Evolutionary conservation across 2,329 filamentous ascomycete genomes (phyloP), one percentile per base, ranked within the genome.

Genomic region (Neonectria neomacrospora): DNA sequence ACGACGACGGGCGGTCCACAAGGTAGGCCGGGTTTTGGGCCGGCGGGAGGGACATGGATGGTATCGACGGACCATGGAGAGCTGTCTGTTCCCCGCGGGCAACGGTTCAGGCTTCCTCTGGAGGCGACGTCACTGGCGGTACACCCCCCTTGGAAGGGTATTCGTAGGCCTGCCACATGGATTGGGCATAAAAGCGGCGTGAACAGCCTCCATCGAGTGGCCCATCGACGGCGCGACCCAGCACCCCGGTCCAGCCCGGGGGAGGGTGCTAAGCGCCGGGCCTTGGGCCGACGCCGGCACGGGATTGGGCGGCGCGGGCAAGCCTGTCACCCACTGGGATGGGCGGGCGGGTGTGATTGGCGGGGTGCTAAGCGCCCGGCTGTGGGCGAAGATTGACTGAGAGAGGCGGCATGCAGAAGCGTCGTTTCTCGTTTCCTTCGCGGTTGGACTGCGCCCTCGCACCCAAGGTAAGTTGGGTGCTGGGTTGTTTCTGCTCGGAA

Each of bases 181-280:
- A 18, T 9, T 10, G 16, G 37, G 16, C 37, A 51, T 69, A 67
- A 73, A 73, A 73, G 71, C 71, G 62, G 71, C 70, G 57, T 60
- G 52, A 26, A 28, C 48, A 44, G 37, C 50, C 44, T 57, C 52
- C 64, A 55, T 60, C 64, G 47, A 66, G 28, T 32, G 30, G 30
- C 30, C 28, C 30, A 32, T 32, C 47, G 58, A 22, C 44, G 16
- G 64, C 54, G 54, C 63, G 66, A 70, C 69, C 72, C 70, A 69
- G 69, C 59, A 73, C 71, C 74, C 74, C 63, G 69, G 74, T 69
- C 69, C 53, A 53, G 60, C 59, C 61, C 53, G 61, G 63, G 59
- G 61, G 63, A 57, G 61, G 54, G 53, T 63, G 66, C 59, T 78
- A 79, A 79, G 77, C 77, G 77, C 77, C 76, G 70, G 70, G 69